A percentile compares a stretch with the other conserved stretches of the same genome.
Evolutionary conservation across 2,329 filamentous ascomycete species (phyloP).

Genomic region (Lachnellula arida): DNA sequence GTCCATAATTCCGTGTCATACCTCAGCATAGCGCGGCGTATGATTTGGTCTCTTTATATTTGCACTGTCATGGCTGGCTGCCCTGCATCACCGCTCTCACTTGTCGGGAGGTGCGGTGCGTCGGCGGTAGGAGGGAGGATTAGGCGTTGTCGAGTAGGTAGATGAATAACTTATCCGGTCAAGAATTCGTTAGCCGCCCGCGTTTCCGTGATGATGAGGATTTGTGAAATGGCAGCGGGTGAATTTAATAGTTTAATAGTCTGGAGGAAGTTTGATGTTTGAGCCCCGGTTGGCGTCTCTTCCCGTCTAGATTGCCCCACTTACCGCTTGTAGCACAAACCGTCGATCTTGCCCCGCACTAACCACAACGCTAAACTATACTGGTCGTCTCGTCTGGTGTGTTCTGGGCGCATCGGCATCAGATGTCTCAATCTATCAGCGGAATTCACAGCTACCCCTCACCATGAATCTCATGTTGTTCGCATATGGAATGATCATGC

Average conservation of each 20-base stretch:
- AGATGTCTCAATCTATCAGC: no score
- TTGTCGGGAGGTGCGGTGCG: background rate
- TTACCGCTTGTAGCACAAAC: background rate
- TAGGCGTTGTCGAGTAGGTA: background rate
- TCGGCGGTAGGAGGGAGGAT: background rate
- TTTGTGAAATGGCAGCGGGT: background rate
- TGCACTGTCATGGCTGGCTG: background rate
- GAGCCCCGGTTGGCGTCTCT: background rate
- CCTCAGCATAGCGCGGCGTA: conserved; percentile 14
- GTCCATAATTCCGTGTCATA: conserved; percentile 9
- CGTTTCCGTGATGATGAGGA: background rate
- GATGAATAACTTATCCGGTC: background rate
- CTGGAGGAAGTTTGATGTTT: background rate
- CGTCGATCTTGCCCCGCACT: background rate
- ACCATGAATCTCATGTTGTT: background rate
- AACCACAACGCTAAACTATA: background rate
- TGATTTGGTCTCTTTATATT: conserved; percentile 4
- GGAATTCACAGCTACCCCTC: background rate
- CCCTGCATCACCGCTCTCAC: background rate
- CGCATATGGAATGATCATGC: background rate
- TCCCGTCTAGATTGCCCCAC: background rate
- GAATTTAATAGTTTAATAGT: no score
- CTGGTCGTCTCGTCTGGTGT: background rate
- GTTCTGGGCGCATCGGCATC: background rate
- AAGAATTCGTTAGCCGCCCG: background rate